Evolutionary conservation across 1,284 basidiomycete genomes (phyloP), one percentile per base, ranked within the genome.

Genomic region (Sporisorium iseilematis-ciliati): DNA sequence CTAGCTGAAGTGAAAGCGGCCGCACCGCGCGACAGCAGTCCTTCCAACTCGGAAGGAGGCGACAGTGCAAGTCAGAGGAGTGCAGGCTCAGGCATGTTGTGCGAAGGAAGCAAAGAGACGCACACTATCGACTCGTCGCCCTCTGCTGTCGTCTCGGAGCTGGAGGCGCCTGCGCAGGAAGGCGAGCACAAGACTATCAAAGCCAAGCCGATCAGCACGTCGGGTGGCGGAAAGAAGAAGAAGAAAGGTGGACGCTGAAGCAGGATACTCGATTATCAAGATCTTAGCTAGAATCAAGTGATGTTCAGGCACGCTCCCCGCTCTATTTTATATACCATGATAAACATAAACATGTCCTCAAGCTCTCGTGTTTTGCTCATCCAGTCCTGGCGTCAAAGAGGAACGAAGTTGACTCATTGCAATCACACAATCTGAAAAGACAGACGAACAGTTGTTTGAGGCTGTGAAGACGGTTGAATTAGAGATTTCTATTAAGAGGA

Each of bases 91-190:
- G 66, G 66, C 29, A 40, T 62, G 42, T 57, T 70, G 4, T 62
- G 60, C 51, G 67, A 75, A 52, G 67, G 67, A 23, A 60, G 57
- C 53, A 75, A 70, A 43, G 67, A 66, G 42, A 70, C 67, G 35
- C 55, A 65, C 20, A 65, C 63, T 5, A 23, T 31, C n/a, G 57
- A 55, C 18, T 42, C 16, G 31, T 54, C 45, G 43, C 54, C 51
- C 14, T n/a, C 23, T 2, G 38, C 41, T 7, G 6, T 38, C 3
- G 7, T 26, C 1, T 21, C 52, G 23, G 65, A 67, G n/a, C 31
- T 54, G 12, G 52, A 51, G 2, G 35, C 14, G 7, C 54, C 41
- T 6, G 5, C 16, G 2, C 38, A 55, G 18, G 46, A 38, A 3
- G n/a, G 5, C 14, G 31, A n/a, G 11, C 16, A 8, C 38, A 56